These are phyloP conservation scores for Cucurbita ficifolia DNA, from an alignment of 306 rosid species.

Conservation along the genomic window DNA sequence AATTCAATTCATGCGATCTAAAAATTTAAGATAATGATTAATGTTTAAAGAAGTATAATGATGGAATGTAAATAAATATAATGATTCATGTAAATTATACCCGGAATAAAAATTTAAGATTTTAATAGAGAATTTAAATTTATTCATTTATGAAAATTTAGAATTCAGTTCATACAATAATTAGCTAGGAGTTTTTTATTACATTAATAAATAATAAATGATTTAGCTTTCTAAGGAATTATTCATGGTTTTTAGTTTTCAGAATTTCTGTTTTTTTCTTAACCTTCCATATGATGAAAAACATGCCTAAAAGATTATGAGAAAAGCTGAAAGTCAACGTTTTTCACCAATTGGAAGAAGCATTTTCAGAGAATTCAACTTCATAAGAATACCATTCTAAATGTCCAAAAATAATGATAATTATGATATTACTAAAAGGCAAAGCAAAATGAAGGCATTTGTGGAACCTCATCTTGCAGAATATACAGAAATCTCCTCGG, in stretches of 20 bases:
- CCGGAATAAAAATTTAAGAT: too few species aligned
- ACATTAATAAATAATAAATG: background rate
- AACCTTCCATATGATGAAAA: background rate
- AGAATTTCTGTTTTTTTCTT: background rate
- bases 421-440: background rate
- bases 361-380: background rate
- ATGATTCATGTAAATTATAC: too few species aligned
- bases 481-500: slow-evolving; percentile 1
- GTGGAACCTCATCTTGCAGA: slow-evolving; percentile 2
- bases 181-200: background rate
- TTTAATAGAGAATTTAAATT: too few species aligned
- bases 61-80: too few species aligned
- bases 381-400: background rate
- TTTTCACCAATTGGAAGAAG: background rate
- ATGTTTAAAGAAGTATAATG: too few species aligned
- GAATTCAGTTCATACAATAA: too few species aligned
- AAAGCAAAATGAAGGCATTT: background rate
- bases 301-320: too few species aligned
- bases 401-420: background rate
- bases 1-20: too few species aligned
- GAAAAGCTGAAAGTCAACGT: background rate
- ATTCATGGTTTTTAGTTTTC: background rate
- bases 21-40: too few species aligned
- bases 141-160: too few species aligned
- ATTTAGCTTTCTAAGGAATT: background rate